Conservation (phyloP, 2,329 filamentous ascomycete genomes). For the Penicillium sp. region DNA sequence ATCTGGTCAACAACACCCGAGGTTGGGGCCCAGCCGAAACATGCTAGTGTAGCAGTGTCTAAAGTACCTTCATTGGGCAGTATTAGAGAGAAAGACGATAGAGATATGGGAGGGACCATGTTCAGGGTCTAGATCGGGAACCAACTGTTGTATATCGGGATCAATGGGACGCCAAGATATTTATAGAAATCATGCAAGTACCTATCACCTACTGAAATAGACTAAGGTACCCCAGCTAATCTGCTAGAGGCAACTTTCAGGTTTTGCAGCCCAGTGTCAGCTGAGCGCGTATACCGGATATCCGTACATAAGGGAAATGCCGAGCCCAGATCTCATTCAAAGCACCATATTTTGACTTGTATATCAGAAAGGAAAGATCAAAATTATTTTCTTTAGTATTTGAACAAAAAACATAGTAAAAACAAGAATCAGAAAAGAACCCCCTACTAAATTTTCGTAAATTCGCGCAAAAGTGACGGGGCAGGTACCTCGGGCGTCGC, state of each 20-base stretch:
- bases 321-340: background rate
- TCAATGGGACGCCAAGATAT: background rate
- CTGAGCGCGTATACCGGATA: background rate
- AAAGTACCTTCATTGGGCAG: background rate
- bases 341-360: background rate
- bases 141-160: background rate
- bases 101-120: background rate
- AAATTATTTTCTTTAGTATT: background rate
- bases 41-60: background rate
- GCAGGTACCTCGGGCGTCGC: constrained; percentile 2
- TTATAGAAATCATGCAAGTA: background rate
- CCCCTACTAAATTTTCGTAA: background rate
- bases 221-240: background rate
- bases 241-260: background rate
- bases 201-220: background rate
- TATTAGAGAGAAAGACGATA: background rate
- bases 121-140: background rate
- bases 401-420: background rate
- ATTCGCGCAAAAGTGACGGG: constrained; percentile 3
- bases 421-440: background rate
- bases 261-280: background rate
- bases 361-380: background rate
- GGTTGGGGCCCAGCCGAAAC: constrained; percentile 8
- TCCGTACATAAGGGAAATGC: background rate
- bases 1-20: background rate